phyloP scores from a whole-genome alignment of 495 filamentous ascomycete genomes.

The Hypoxylon subgilvum region DNA sequence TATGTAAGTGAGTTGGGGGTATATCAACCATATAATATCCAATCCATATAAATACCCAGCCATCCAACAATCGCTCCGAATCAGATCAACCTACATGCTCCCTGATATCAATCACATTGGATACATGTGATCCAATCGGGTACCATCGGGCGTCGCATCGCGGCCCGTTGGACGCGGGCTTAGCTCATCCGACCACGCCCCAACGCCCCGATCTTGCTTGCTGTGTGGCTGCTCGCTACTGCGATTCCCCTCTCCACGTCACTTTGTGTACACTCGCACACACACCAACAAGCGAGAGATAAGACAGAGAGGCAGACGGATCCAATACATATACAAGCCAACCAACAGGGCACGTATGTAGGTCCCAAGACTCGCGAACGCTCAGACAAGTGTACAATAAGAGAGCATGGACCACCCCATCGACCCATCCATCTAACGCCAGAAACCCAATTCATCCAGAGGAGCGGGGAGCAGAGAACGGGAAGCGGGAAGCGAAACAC shows the following conservation, averaged over 20 bases:
- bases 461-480: too few relatives aligned
- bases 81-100: constrained; percentile 4
- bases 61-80: too few relatives aligned
- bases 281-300: too few relatives aligned
- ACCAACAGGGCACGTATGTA: constrained; percentile 6
- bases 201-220: constrained; percentile 17
- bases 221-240: constrained; percentile 1
- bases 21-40: too few relatives aligned
- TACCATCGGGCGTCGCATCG: constrained; percentile 8
- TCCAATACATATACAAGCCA: constrained; percentile 6
- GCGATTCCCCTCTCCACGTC: constrained; percentile 36
- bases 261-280: constrained; percentile 18
- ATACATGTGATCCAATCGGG: constrained; percentile 30
- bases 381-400: too few relatives aligned
- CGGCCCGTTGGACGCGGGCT: constrained; percentile 4
- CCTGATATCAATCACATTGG: too few relatives aligned
- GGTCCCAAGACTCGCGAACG: background rate
- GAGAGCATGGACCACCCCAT: background rate
- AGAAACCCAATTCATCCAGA: background rate
- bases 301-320: too few relatives aligned
- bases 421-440: background rate
- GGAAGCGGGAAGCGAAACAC: too few relatives aligned
- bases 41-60: too few relatives aligned
- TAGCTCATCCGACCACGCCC: constrained; percentile 1
- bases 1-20: too few relatives aligned